Evolutionary conservation across 495 filamentous ascomycete species (phyloP).

Genomic region (Sordaria brevicollis): DNA sequence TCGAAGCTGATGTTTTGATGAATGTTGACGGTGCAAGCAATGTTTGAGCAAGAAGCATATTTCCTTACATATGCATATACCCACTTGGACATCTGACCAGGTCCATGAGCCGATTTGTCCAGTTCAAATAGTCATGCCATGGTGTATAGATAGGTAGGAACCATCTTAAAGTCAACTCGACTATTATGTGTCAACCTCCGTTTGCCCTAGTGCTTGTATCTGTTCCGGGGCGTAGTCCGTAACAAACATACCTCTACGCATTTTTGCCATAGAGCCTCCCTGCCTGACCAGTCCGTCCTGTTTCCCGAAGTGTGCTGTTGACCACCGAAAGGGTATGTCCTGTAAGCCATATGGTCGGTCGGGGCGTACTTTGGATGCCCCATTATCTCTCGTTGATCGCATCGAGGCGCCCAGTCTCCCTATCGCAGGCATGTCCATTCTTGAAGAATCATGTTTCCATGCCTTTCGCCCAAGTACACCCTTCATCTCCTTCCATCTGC

Average conservation of each 20-base stretch:
- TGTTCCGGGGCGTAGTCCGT: not conserved
- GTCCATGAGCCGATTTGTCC: no score
- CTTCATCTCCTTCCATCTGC: not conserved
- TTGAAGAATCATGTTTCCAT: no score
- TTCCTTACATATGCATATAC: not conserved
- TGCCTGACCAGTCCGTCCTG: not conserved
- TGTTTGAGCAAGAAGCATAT: not conserved
- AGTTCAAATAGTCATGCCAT: no score
- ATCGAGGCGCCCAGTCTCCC: not conserved
- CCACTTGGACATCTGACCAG: no score
- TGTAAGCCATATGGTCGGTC: not conserved
- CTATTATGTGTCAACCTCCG: no score
- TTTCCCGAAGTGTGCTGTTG: not conserved
- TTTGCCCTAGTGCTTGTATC: not conserved
- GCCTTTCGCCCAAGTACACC: not conserved
- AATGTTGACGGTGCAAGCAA: not conserved
- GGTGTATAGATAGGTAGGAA: no score
- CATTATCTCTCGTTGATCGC: not conserved
- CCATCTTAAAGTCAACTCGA: no score
- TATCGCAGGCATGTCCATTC: not conserved
- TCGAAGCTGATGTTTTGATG: not conserved
- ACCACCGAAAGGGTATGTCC: not conserved
- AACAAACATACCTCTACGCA: not conserved
- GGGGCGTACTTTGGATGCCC: not conserved
- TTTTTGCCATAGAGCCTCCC: not conserved